A percentile compares a stretch with the other conserved stretches of the same genome.
Conservation (phyloP, 129 eudicot genomes). For the Oenanthe sinensis region DNA sequence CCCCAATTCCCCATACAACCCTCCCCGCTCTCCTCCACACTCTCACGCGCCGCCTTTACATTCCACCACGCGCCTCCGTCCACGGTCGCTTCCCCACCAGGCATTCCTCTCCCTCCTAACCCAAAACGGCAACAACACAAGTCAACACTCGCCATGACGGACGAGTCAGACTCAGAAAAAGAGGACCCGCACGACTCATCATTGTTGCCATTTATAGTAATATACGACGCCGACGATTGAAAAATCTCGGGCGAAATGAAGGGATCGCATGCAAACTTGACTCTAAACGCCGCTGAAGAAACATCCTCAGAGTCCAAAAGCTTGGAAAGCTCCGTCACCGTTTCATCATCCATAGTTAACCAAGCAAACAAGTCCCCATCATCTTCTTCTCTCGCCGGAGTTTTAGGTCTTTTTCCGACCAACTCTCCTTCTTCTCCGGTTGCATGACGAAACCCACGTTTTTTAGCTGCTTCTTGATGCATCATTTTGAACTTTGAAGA, state of each 20-base stretch:
- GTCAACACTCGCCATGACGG: constrained; percentile 63
- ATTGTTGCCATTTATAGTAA: constrained; percentile 79
- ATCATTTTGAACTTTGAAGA: not conserved
- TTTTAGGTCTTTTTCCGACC: not conserved
- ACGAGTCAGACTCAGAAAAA: constrained; percentile 52
- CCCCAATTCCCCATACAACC: not conserved
- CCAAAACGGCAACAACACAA: constrained; percentile 11
- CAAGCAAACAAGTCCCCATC: constrained; percentile 27
- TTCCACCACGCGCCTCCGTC: constrained; percentile 1
- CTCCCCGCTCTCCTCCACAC: constrained; percentile 13
- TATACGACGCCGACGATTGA: constrained; percentile 53
- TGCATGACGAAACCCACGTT: not conserved
- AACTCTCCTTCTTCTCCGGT: not conserved
- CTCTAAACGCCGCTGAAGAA: constrained; percentile 26
- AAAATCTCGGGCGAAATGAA: constrained; percentile 28
- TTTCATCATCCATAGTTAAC: constrained; percentile 36
- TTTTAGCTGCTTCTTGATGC: not conserved
- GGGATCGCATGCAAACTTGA: constrained; percentile 57
- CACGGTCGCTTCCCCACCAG: too few relatives aligned
- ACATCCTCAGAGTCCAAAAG: constrained; percentile 27
- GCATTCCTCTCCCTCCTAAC: not conserved
- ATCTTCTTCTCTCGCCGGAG: not conserved
- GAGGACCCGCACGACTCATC: constrained; percentile 85
- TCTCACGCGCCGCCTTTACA: constrained; percentile 42
- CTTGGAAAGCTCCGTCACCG: constrained; percentile 34